Base-by-base conservation (phyloP, 257 asterid species). In the Cinchona pubescens region DNA sequence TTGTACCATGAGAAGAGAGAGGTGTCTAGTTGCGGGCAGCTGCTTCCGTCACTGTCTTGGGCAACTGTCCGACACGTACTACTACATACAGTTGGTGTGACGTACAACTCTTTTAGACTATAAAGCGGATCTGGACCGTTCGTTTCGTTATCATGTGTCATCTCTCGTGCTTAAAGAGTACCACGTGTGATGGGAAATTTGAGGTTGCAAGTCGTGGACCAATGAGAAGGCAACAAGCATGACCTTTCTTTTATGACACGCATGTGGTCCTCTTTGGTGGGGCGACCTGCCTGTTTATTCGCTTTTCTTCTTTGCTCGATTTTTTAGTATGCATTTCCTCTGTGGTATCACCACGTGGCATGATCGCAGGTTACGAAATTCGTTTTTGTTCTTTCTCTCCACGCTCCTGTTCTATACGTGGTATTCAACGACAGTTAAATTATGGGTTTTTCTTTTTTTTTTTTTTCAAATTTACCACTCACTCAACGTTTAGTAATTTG, bases 21-120 rank as follows among this genome's bases (percentile, higher is more conserved):
- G 46, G 38, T 71, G 53, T 68, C 62, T 49, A 27, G 53, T 43
- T 55, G 38, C 86, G 97, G 97, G 92, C 89, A 90, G 90, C 89
- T 92, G 91, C 89, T n/a, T n/a, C 98, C 93, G 93, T 87, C 92
- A 88, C 93, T 90, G 88, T 77, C 86, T 21, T 14, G 92, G 99
- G 97, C 89, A 88, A n/a, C 86, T 68, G 72, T 61, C 86, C 88
- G 89, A 91, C 92, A 86, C 72, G 81, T 83, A n/a, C n/a, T n/a
- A n/a, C n/a, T n/a, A n/a, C n/a, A n/a, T n/a, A 86, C 84, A 83
- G 88, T 75, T 83, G 89, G 82, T 79, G 81, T 89, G 94, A 90
- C 91, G 90, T 86, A 82, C 76, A 84, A 69, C 73, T 78, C 81
- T 77, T 77, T 78, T 81, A 9, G 82, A 67, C 85, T 61, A 78